Base-by-base conservation (phyloP, 129 eudicot genomes). In the Tagetes erecta region DNA sequence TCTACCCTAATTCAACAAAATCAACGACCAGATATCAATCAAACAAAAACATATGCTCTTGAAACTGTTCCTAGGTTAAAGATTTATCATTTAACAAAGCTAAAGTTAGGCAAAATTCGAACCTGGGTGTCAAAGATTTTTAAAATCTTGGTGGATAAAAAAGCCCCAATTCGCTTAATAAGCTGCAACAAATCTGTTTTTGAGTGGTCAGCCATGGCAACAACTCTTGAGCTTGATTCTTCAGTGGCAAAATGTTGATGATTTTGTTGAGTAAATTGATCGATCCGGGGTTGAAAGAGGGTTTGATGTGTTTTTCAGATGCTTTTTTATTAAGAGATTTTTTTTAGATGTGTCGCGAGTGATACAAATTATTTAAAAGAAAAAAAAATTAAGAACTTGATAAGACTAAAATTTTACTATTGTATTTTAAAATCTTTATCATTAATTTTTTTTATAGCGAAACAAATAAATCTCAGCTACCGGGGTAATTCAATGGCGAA, bases 81-180 rank as follows among this genome's bases (percentile, higher is more conserved):
- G 6, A 20, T 20, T 20, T 20, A 20, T 20, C 27, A 55, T 7
- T 20, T 42, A 20, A 62, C 6, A 7, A 4, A 1, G 36, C 31
- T 37, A 27, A 34, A 56, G 65, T 20, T 39, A 70, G 74, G 74
- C 27, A 20, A 20, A 20, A 20, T 38, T 57, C 66, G 73, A 67
- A 90, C 96, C 88, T 85, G 76, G 59, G 67, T 77, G 27, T 81
- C 50, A 80, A 85, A 76, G 69, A 89, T 77, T 80, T 81, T 87
- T 30, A 91, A 87, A 71, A 92, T 67, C 81, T 86, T 92, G 78
- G 83, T 51, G 76, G 89, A 66, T 68, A 92, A 81, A 77, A 70
- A 82, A 83, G 83, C 83, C 56, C 92, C 92, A 44, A 89, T 59
- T 42, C 85, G 84, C 86, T 87, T 89, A 79, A 89, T 81, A 36